Base-by-base conservation (phyloP, 129 eudicot species). In the Centella asiatica region DNA sequence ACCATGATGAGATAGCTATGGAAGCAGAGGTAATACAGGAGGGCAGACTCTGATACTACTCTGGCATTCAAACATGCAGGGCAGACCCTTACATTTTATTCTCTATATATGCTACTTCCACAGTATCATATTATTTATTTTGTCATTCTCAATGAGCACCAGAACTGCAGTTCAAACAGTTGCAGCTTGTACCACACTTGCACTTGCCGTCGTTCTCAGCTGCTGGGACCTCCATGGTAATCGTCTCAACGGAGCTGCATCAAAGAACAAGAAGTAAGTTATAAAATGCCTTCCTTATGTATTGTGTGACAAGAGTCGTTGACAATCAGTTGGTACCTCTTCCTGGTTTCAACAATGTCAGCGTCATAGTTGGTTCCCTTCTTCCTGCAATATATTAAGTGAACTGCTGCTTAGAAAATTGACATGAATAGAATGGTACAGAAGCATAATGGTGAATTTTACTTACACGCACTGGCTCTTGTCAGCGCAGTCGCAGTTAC, bases 401-500 rank as follows among this genome's bases (percentile, higher is more conserved):
- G 8, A 44, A n/a, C n/a, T n/a, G n/a, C n/a, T n/a, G n/a, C n/a
- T n/a, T n/a, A n/a, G n/a, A n/a, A n/a, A n/a, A n/a, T n/a, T n/a
- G n/a, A n/a, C n/a, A n/a, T n/a, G 54, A 27, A n/a, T 48, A 20
- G 54, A 48, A 6, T 25, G 23, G 1, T 24, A 3, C 7, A 6
- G 11, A 53, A 53, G 34, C 33, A 25, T 15, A 18, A 4, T 53
- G 14, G 18, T 25, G 24, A 18, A 55, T 6, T n/a, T n/a, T 17
- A 86, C 95, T 78, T 83, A 78, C 83, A 31, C 56, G 75, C 84
- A 83, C 32, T 78, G 77, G 88, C 45, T 83, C 77, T 69, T 77
- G 90, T 83, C 87, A 63, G 71, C 58, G 65, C 88, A 86, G 86
- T 77, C 89, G 73, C 85, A 86, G 83, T 65, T 76, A 63, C 62